Percentiles rank a stretch among this genome's conserved stretches.
phyloP scores from a whole-genome alignment of 1,139 yeast species.

The Hansenula sp. region DNA sequence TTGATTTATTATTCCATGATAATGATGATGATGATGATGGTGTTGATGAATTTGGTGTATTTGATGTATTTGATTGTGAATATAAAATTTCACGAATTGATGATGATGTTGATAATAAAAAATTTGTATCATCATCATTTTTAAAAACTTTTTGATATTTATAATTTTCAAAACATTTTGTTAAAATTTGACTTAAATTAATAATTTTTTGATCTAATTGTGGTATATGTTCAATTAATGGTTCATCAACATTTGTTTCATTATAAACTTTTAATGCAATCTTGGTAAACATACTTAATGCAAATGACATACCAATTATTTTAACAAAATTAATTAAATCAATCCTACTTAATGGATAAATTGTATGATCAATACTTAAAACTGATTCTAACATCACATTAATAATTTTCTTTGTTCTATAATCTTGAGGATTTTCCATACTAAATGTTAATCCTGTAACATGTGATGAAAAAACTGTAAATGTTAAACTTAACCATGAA shows the following conservation, averaged over 20 bases:
- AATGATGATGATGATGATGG: background rate
- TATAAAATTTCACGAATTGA: background rate
- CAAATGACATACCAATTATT: background rate
- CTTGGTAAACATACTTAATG: background rate
- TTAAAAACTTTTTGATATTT: background rate
- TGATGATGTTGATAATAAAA: background rate
- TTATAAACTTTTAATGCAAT: background rate
- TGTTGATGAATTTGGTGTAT: background rate
- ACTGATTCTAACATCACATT: background rate
- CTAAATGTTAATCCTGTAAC: background rate
- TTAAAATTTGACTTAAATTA: background rate
- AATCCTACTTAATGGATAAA: background rate
- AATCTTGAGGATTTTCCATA: background rate
- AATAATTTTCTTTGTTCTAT: background rate
- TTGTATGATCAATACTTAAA: too few relatives aligned
- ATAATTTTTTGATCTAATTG: background rate
- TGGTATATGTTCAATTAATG: background rate
- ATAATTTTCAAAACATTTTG: background rate
- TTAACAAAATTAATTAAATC: conserved; percentile 1
- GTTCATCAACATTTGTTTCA: background rate
- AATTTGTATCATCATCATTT: background rate
- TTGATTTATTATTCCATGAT: background rate
- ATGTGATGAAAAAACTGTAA: conserved; percentile 1
- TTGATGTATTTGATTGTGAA: background rate
- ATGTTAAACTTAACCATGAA: background rate